Conservation (phyloP, 345 rosid genomes). For the Salix arbutifolia region DNA sequence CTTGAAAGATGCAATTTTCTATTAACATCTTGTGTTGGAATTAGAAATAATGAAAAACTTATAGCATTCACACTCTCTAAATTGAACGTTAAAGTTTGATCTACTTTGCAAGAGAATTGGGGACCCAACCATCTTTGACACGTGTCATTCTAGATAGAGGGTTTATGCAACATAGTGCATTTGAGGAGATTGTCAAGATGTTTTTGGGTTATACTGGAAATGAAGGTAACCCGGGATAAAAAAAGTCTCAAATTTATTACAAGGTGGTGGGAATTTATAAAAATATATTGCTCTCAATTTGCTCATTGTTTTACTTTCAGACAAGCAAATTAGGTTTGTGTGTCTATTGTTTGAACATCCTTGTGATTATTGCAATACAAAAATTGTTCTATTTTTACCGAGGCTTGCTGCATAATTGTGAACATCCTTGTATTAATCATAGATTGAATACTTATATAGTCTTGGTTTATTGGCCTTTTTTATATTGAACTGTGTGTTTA, state of each 20-base stretch:
- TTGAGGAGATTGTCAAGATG: neutral
- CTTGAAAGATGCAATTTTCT: neutral
- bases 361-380: neutral
- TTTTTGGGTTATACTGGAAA: neutral
- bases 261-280: neutral
- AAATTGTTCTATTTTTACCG: neutral
- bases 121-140: neutral
- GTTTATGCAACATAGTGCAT: too few relatives aligned
- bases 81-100: too few relatives aligned
- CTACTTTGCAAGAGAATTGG: neutral
- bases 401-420: neutral
- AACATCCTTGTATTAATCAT: too few relatives aligned
- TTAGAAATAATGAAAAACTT: neutral
- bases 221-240: neutral
- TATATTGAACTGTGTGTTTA: neutral
- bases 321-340: neutral
- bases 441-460: too few relatives aligned
- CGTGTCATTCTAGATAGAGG: neutral
- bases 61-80: neutral
- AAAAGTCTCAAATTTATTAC: neutral
- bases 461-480: neutral
- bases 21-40: neutral
- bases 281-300: neutral
- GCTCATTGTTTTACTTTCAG: neutral
- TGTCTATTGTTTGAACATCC: neutral